Conservation (phyloP, 495 filamentous ascomycete species). For the Aspergillus diversus region DNA sequence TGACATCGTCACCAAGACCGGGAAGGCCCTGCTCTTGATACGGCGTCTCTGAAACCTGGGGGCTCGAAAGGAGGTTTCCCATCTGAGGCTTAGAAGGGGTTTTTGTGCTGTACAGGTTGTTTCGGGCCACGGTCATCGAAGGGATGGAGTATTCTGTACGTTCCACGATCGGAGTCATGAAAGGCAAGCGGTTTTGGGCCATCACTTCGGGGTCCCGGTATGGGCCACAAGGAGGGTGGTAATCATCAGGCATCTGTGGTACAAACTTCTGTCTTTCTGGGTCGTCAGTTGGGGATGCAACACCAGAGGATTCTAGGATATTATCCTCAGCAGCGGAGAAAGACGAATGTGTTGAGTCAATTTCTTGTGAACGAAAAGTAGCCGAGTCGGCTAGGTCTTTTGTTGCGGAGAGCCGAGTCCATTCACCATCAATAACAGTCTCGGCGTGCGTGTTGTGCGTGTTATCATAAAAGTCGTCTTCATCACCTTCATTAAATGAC, state of each 20-base stretch:
- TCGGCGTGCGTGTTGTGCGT: conserved; percentile 51
- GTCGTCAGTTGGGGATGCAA: conserved; percentile 28
- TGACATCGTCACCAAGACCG: conserved; percentile 41
- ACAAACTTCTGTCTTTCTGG: conserved; percentile 55
- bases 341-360: conserved; percentile 20
- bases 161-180: conserved; percentile 98
- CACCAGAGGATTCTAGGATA: conserved; percentile 28
- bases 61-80: conserved; percentile 42
- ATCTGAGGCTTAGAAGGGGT: conserved; percentile 67
- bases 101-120: conserved; percentile 64
- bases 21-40: conserved; percentile 34
- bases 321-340: conserved; percentile 39
- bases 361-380: conserved; percentile 35
- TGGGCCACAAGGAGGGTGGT: conserved; percentile 70
- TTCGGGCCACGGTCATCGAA: conserved; percentile 58
- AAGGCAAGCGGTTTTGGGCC: conserved; percentile 86
- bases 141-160: conserved; percentile 85
- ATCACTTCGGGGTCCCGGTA: conserved; percentile 76
- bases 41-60: conserved; percentile 33
- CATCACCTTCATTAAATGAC: conserved; percentile 46
- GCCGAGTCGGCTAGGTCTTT: conserved; percentile 64
- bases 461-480: conserved; percentile 50
- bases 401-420: conserved; percentile 81
- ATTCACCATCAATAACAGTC: conserved; percentile 67
- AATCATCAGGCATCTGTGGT: conserved; percentile 82